Evolutionary conservation across 1,284 basidiomycete species (phyloP), one percentile per base, ranked within the genome.

Genomic region (Tylopilus sp.): DNA sequence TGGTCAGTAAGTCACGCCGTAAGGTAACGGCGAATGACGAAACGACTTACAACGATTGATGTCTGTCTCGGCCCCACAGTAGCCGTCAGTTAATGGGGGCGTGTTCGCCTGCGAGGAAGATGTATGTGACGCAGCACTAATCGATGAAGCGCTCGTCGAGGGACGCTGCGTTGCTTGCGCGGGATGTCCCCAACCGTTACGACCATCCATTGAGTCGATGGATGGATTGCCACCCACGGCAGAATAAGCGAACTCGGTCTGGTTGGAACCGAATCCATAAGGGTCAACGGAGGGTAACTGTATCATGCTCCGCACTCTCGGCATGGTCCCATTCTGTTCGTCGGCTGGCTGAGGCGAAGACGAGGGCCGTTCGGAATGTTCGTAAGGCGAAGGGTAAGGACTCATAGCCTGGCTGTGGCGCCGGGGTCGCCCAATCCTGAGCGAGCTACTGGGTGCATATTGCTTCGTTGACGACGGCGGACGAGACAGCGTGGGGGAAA

Each of bases 361-460:
- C 48, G 85, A 85, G 0, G 83, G 83, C 37, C 85, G 79, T 60
- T 82, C 57, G 21, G 81, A 81, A 48, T 78, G 77, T 52, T 83
- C 82, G 68, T 89, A 89, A 41, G 85, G 86, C 52, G 79, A 82
- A 10, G 87, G 88, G 66, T 90, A 90, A 11, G 88, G 88, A 57
- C 82, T 85, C 76, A 88, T 82, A 0, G 86, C 88, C 64, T 90
- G 88, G 61, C 85, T 87, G 69, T 90, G 88, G 50, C 87, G 77
- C 37, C 87, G 75, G 42, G 76, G 76, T 33, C 87, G 76, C 29
- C 86, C 79, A 29, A 89, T 77, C 65, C 84, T 83, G 39, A 86
- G 66, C 12, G 80, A 79, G 44, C 69, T 71, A 7, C 68, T 71
- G 2, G 74, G 63, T 34, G 72, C 69, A 60, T 82, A 83, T 43